A percentile compares a stretch with the other conserved stretches of the same genome.
These are phyloP conservation scores for Crepidotus variabilis DNA, from an alignment of 768 basidiomycete species.

Conservation along the genomic window DNA sequence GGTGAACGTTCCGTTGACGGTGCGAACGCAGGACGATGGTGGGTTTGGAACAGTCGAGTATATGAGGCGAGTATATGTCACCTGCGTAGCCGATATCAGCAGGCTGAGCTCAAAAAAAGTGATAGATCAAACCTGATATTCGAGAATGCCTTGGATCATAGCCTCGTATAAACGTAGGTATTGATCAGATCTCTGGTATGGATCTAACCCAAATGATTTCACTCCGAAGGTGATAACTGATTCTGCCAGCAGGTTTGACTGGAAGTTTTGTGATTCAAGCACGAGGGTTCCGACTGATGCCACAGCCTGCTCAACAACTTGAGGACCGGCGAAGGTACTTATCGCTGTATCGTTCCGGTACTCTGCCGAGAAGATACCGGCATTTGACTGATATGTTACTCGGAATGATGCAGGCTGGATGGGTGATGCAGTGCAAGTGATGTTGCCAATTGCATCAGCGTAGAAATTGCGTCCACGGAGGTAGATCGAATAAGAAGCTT, in stretches of 20 bases:
- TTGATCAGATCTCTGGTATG: neutral
- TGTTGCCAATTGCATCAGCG: neutral
- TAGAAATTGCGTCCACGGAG: neutral
- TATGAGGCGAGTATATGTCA: constrained; percentile 17
- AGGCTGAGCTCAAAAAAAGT: neutral
- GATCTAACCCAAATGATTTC: constrained; percentile 9
- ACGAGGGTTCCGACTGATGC: constrained; percentile 7
- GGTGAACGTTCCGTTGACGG: constrained; percentile 7
- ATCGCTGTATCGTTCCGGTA: neutral
- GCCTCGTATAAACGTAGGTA: constrained; percentile 16
- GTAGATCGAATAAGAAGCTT: neutral
- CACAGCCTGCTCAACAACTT: constrained; percentile 5
- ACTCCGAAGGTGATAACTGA: constrained; percentile 18
- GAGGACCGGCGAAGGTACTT: constrained; percentile 2
- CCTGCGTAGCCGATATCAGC: constrained; percentile 2
- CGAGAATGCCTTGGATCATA: constrained; percentile 21
- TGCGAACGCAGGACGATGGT: constrained; percentile 13
- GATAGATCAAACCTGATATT: constrained; percentile 16
- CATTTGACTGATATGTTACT: constrained; percentile 11
- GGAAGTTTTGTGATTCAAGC: constrained; percentile 5
- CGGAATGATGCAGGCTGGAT: constrained; percentile 13
- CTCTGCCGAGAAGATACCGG: neutral
- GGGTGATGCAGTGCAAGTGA: constrained; percentile 15
- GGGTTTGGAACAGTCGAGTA: constrained; percentile 8
- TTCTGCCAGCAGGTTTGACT: constrained; percentile 13